phyloP scores from a whole-genome alignment of 1,284 basidiomycete genomes.

The Somion occarium region DNA sequence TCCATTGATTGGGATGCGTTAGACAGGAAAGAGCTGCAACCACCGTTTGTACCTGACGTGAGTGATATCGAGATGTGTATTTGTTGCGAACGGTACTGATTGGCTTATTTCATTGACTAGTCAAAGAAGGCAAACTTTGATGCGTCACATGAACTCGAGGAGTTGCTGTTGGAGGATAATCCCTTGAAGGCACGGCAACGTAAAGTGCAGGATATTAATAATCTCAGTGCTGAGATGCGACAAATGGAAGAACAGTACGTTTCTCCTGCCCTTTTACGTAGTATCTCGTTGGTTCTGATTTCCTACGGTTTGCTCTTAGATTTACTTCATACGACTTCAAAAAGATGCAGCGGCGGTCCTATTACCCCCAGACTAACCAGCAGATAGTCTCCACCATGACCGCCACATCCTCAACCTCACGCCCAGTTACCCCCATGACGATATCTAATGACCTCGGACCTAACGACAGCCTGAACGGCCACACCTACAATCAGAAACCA shows the following conservation, averaged over 20 bases:
- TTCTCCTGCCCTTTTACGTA: slow-evolving; percentile 6
- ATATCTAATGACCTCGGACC: slow-evolving; percentile 14
- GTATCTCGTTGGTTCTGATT: not conserved
- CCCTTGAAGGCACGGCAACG: slow-evolving; percentile 93
- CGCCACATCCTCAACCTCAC: slow-evolving; percentile 42
- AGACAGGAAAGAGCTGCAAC: slow-evolving; percentile 72
- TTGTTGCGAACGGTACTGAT: too few relatives aligned
- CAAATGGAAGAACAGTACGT: slow-evolving; percentile 98
- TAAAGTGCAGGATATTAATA: slow-evolving; percentile 81
- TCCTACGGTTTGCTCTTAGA: slow-evolving; percentile 31
- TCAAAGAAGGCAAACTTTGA: slow-evolving; percentile 98
- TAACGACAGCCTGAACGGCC: slow-evolving; percentile 20
- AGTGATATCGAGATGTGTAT: slow-evolving; percentile 25
- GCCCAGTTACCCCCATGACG: slow-evolving; percentile 41
- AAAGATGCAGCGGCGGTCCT: slow-evolving; percentile 79
- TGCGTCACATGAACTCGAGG: slow-evolving; percentile 97
- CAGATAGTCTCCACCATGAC: slow-evolving; percentile 51
- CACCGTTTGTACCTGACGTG: slow-evolving; percentile 93
- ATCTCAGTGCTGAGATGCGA: slow-evolving; percentile 85
- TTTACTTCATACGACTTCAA: slow-evolving; percentile 82
- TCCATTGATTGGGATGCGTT: slow-evolving; percentile 85
- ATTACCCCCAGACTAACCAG: slow-evolving; percentile 70
- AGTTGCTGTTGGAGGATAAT: slow-evolving; percentile 93
- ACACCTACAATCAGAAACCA: slow-evolving; percentile 21
- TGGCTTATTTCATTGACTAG: too few relatives aligned